These are phyloP conservation scores for Aspergillus versicolor DNA, from an alignment of 2,329 filamentous ascomycete genomes.

Conservation along the genomic window DNA sequence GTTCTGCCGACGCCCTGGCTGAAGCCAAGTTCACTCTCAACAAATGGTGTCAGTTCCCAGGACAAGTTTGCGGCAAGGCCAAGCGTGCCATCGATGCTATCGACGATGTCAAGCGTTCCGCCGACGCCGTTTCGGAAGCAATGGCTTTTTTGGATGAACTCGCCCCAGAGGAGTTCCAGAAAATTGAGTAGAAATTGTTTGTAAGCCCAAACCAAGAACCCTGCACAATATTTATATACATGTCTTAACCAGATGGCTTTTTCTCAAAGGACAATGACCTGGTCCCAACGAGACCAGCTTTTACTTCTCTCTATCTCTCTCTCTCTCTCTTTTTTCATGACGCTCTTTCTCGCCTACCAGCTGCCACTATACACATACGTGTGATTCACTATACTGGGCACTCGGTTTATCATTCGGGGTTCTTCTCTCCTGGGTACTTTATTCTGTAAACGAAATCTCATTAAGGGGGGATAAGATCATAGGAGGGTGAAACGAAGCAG, in stretches of 20 bases:
- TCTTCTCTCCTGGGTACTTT: not conserved
- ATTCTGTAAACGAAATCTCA: not conserved
- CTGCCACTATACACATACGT: not conserved
- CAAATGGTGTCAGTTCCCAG: conserved; percentile 35
- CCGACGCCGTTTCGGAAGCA: conserved; percentile 32
- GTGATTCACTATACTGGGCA: not conserved
- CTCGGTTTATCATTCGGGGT: not conserved
- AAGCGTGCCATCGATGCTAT: conserved; percentile 66
- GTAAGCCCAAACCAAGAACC: not conserved
- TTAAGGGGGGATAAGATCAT: not conserved
- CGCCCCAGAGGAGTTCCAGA: conserved; percentile 14
- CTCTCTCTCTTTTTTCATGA: not conserved
- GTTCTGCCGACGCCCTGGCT: conserved; percentile 33
- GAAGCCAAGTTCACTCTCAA: conserved; percentile 19
- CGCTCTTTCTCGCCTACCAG: not conserved
- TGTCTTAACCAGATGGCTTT: not conserved
- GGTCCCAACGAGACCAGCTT: not conserved
- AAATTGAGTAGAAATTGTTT: not conserved
- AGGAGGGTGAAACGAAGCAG: too few relatives aligned
- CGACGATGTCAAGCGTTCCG: conserved; percentile 46
- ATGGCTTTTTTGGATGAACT: conserved; percentile 30
- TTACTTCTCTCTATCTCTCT: too few relatives aligned
- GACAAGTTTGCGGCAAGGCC: conserved; percentile 55
- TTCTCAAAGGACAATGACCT: not conserved
- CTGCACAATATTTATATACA: not conserved